Evolutionary conservation across 345 rosid genomes (phyloP).

Genomic region (Melaleuca quinquenervia): DNA sequence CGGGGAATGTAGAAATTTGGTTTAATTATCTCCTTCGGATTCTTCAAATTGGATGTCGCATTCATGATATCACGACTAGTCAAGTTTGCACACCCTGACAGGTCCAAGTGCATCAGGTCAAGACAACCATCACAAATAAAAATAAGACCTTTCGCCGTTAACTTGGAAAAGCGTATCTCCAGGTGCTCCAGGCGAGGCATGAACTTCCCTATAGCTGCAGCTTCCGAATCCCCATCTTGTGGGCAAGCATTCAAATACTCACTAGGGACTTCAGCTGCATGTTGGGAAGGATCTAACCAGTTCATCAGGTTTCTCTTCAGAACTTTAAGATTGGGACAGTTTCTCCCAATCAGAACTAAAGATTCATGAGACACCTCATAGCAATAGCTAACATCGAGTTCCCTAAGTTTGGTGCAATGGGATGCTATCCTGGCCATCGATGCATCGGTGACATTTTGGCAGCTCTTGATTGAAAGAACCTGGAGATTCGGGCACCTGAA

Average conservation of each 20-base stretch:
- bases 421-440: conserved; percentile 58
- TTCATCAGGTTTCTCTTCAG: conserved; percentile 70
- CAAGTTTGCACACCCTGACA: conserved; percentile 69
- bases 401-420: conserved; percentile 41
- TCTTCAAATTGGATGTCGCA: conserved; percentile 30
- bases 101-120: conserved; percentile 51
- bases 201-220: conserved; percentile 49
- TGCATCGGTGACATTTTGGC: conserved; percentile 56
- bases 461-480: conserved; percentile 57
- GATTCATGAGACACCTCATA: conserved; percentile 68
- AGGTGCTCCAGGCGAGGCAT: conserved; percentile 53
- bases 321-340: conserved; percentile 48
- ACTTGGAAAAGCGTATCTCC: conserved; percentile 63
- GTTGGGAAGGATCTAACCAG: conserved; percentile 66
- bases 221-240: conserved; percentile 77
- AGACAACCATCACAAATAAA: conserved; percentile 57
- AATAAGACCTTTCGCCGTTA: conserved; percentile 45
- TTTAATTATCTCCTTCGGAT: conserved; percentile 46
- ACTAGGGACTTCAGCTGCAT: conserved; percentile 43
- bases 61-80: conserved; percentile 49
- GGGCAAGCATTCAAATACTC: conserved; percentile 69
- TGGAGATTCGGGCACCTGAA: conserved; percentile 57
- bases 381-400: conserved; percentile 74
- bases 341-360: conserved; percentile 46
- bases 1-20: conserved; percentile 46